Evolutionary conservation across 176 grass and related monocot species (phyloP), one percentile per base, ranked within the genome.

Genomic region (Bothriochloa decipiens): DNA sequence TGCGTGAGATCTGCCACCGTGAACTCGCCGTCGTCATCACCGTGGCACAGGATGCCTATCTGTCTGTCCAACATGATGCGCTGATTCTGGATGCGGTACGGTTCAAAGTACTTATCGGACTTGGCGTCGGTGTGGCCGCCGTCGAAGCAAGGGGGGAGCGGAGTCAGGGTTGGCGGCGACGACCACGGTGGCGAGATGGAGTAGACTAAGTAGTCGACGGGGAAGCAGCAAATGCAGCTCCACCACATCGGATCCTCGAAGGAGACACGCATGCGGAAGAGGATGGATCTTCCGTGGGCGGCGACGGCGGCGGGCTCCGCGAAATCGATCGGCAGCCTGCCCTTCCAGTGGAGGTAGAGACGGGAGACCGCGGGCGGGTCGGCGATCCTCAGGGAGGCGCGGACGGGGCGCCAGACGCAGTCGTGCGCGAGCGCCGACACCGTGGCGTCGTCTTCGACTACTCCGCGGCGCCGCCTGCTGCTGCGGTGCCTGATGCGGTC

Each of bases 231-330:
- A 9, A 6, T 0, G 12, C 17, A 0, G 20, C 3, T 1, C 22
- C 22, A 17, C 47, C 47, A 50, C 4, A 0, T 2, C 11, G 60
- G 29, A 0, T 77, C 33, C n/a, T 58, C 9, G 14, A 84, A 68
- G 43, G 72, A 72, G 45, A 68, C 72, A 2, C 0, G 0, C 5
- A 14, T 27, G 17, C 41, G 13, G 74, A 61, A 46, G 28, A 85
- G 83, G 13, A 85, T 70, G 74, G 74, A 43, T 74, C 61, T 6
- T 65, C 83, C 4, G 50, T 85, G 83, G 22, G 83, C 64, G 2
- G 74, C 37, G 37, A 85, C 6, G 35, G 68, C 74, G 25, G 0
- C 0, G 37, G 74, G 74, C 11, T 29, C 25, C 0, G 0, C 0
- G 40, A 36, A 1, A 3, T 4, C 0, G 75, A 37, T 26, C 11